A percentile compares a stretch with the other conserved stretches of the same genome.
phyloP scores from a whole-genome alignment of 495 filamentous ascomycete genomes.

The Penicillium soppii region DNA sequence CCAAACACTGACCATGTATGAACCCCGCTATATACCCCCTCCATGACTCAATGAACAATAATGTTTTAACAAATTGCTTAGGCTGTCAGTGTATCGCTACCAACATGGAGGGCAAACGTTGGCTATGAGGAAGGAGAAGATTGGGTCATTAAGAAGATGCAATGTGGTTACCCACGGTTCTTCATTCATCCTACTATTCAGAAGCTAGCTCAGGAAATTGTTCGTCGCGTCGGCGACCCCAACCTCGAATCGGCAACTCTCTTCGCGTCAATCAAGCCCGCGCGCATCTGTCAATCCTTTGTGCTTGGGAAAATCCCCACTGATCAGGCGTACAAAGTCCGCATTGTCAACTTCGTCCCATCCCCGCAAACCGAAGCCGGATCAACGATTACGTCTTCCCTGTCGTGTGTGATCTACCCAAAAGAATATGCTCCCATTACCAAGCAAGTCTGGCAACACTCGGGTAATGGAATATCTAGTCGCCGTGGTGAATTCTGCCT shows the following conservation, averaged over 20 bases:
- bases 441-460: slow-evolving; percentile 95
- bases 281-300: slow-evolving; percentile 69
- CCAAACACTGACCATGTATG: slow-evolving; percentile 57
- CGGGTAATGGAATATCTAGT: slow-evolving; percentile 92
- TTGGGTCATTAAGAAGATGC: slow-evolving; percentile 82
- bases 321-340: slow-evolving; percentile 48
- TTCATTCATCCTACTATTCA: slow-evolving; percentile 86
- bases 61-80: too few relatives aligned
- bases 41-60: slow-evolving; percentile 10
- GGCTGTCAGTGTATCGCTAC: slow-evolving; percentile 95
- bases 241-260: slow-evolving; percentile 69
- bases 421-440: slow-evolving; percentile 63
- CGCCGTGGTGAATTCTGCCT: slow-evolving; percentile 88
- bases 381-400: slow-evolving; percentile 42
- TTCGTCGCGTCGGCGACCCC: slow-evolving; percentile 59
- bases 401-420: slow-evolving; percentile 74
- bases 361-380: slow-evolving; percentile 38
- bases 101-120: slow-evolving; percentile 87
- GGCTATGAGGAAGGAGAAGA: slow-evolving; percentile 90
- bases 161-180: slow-evolving; percentile 92
- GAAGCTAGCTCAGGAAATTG: slow-evolving; percentile 66
- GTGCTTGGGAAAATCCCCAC: slow-evolving; percentile 56
- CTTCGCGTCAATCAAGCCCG: slow-evolving; percentile 69
- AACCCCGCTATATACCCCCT: slow-evolving; percentile 27
- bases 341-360: slow-evolving; percentile 65